Conservation (phyloP, 768 basidiomycete species). For the Tylopilus sp. region DNA sequence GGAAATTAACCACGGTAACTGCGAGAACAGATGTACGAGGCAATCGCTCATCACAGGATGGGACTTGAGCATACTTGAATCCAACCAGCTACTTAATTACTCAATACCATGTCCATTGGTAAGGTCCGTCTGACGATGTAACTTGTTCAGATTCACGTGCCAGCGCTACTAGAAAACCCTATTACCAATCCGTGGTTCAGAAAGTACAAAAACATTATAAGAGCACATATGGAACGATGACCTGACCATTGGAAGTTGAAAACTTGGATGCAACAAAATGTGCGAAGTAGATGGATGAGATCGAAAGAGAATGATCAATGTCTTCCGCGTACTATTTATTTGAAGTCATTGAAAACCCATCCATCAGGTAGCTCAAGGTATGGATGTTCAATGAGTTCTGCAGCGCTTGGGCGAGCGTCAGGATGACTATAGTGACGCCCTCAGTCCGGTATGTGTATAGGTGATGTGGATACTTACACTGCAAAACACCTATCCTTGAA, state of each 20-base stretch:
- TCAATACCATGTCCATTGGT: not conserved
- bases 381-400: constrained; percentile 74
- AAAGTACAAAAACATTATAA: constrained; percentile 32
- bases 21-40: not conserved
- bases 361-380: constrained; percentile 70
- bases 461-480: constrained; percentile 50
- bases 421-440: constrained; percentile 55
- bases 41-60: not conserved
- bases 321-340: constrained; percentile 21
- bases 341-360: constrained; percentile 68
- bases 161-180: constrained; percentile 29
- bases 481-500: constrained; percentile 90
- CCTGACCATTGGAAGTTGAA: constrained; percentile 11
- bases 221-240: constrained; percentile 31
- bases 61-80: not conserved
- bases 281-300: constrained; percentile 26
- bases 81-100: not conserved
- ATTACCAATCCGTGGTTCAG: constrained; percentile 26
- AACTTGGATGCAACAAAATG: constrained; percentile 23
- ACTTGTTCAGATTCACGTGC: constrained; percentile 25
- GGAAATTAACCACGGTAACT: not conserved
- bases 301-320: constrained; percentile 14
- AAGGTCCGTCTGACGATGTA: not conserved
- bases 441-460: constrained; percentile 2
- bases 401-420: constrained; percentile 74